Conservation (phyloP, 2,329 filamentous ascomycete genomes). For the Myriosclerotinia duriaeana region DNA sequence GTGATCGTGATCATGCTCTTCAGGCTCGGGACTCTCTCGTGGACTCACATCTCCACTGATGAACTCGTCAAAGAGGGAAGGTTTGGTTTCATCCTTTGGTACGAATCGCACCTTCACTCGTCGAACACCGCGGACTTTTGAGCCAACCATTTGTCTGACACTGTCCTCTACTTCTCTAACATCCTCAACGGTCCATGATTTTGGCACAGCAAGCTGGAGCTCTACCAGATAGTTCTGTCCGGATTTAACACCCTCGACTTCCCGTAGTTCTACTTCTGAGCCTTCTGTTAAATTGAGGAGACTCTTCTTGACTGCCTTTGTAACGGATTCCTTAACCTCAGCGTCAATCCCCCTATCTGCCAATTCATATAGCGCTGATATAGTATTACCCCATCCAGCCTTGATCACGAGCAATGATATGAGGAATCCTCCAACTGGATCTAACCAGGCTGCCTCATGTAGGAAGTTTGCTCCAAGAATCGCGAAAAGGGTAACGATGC, state of each 20-base stretch:
- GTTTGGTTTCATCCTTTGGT: conserved; percentile 58
- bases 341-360: conserved; percentile 87
- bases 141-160: conserved; percentile 70
- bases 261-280: conserved; percentile 66
- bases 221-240: conserved; percentile 96
- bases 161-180: conserved; percentile 69
- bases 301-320: conserved; percentile 61
- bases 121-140: conserved; percentile 79
- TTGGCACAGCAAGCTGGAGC: conserved; percentile 78
- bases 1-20: conserved; percentile 52
- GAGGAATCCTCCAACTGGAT: conserved; percentile 87
- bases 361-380: conserved; percentile 78
- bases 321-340: conserved; percentile 73
- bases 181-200: conserved; percentile 71
- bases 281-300: conserved; percentile 55
- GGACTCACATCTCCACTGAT: conserved; percentile 63
- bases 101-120: conserved; percentile 83
- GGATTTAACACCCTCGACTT: conserved; percentile 87
- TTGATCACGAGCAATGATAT: conserved; percentile 93
- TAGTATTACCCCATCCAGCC: conserved; percentile 84
- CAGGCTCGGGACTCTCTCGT: conserved; percentile 58
- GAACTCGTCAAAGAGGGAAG: conserved; percentile 74
- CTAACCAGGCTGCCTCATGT: conserved; percentile 83
- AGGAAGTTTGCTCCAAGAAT: conserved; percentile 89
- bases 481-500: conserved; percentile 85